These are phyloP conservation scores for Nemophila menziesii DNA, from an alignment of 257 asterid genomes.

Conservation along the genomic window DNA sequence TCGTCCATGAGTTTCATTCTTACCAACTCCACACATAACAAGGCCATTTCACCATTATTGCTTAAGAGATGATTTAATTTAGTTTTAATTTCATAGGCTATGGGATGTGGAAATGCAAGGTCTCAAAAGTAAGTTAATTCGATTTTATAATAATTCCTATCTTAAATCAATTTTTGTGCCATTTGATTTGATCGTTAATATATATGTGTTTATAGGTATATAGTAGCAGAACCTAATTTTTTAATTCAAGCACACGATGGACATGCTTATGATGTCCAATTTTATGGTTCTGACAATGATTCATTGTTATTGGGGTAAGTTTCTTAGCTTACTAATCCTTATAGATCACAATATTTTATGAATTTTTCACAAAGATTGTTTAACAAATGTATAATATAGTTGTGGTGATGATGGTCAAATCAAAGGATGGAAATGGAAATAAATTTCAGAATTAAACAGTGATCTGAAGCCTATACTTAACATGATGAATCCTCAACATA, in stretches of 20 bases:
- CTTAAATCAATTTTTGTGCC: too few species aligned
- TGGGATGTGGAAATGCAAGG: too few species aligned
- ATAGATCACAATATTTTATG: neutral
- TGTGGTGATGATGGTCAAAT: slow-evolving; percentile 96
- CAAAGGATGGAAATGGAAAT: slow-evolving; percentile 87
- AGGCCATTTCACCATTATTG: too few species aligned
- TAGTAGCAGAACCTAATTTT: slow-evolving; percentile 56
- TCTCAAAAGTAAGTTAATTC: too few species aligned
- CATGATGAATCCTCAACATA: slow-evolving; percentile 92
- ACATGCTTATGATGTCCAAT: slow-evolving; percentile 88
- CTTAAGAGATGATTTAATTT: too few species aligned
- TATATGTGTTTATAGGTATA: slow-evolving; percentile 36
- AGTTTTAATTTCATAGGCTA: too few species aligned
- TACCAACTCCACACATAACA: too few species aligned
- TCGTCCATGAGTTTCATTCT: too few species aligned
- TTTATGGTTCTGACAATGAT: slow-evolving; percentile 49
- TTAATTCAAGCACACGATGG: slow-evolving; percentile 78
- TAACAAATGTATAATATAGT: slow-evolving; percentile 29
- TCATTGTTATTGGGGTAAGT: slow-evolving; percentile 65
- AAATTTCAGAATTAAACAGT: slow-evolving; percentile 27
- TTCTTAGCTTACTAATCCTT: too few species aligned
- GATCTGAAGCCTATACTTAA: slow-evolving; percentile 58
- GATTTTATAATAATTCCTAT: too few species aligned
- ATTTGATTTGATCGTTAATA: slow-evolving; percentile 3
- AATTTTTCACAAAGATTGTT: too few species aligned